Base-by-base conservation (phyloP, 495 filamentous ascomycete species). In the Trichoderma gamsii region DNA sequence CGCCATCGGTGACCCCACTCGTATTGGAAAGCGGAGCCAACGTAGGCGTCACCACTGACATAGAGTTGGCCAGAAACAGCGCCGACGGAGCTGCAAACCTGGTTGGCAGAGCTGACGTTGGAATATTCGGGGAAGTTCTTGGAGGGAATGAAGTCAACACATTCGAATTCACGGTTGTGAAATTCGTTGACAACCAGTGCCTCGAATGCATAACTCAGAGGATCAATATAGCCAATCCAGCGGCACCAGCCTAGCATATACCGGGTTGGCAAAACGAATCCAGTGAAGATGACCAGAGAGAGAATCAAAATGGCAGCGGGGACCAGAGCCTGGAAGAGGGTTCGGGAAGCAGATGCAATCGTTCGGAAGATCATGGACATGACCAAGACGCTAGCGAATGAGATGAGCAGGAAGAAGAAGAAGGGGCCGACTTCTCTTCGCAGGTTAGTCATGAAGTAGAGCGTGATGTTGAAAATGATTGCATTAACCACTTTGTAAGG, bases 171-270 rank as follows among this genome's bases (percentile, higher is more conserved):
- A 6, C 89, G 86, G 41, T 78, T 75, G 70, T 85, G 81, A 74
- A 95, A 97, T 76, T 97, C 93, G 73, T 97, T 97, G 71, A 96
- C 86, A 87, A 97, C 91, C 13, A 97, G 77, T 3, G 88, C 81
- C 77, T 97, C 93, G 73, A 96, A 97, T 1, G 90, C 87, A 71
- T 97, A 97, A 1, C 86, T 87, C 51, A 97, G 86, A 6, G 92
- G 92, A 70, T 97, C 88, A 15, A 97, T 75, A 70, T 92, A 97
- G 71, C 92, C 91, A 44, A 97, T 80, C 93, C 93, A 97, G 41
- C 90, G 83, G 71, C 90, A 91, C 90, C 93, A 97, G 2, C 79
- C 82, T 15, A 88, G 86, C 92, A 96, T 96, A 72, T 89, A 86
- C 46, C 75, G 76, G 51, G 86, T 84, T 0, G 92, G 93, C 70